Percentiles rank a stretch among this genome's conserved stretches.
phyloP scores from a whole-genome alignment of 2,329 filamentous ascomycete species.

The Daldinia sp. region DNA sequence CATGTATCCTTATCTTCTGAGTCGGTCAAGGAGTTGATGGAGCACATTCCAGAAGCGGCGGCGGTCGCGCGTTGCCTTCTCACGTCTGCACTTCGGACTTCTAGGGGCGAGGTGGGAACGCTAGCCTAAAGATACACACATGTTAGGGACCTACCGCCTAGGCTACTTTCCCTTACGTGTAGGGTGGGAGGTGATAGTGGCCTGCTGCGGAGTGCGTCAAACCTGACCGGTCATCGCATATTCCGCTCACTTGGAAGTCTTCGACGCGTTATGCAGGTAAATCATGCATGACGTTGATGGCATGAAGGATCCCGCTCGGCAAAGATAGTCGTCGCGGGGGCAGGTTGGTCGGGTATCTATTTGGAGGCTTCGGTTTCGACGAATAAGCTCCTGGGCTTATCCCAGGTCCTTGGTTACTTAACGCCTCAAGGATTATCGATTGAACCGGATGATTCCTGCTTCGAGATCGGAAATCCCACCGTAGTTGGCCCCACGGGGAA shows the following conservation, averaged over 20 bases:
- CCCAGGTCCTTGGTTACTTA: constrained; percentile 25
- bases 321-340: constrained; percentile 18
- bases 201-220: constrained; percentile 19
- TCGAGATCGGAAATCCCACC: constrained; percentile 30
- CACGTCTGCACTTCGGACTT: constrained; percentile 26
- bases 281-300: constrained; percentile 41
- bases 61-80: constrained; percentile 17
- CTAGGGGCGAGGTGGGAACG: constrained; percentile 14
- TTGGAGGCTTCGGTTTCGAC: constrained; percentile 32
- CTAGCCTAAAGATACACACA: constrained; percentile 18
- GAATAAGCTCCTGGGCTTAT: constrained; percentile 33
- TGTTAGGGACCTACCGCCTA: constrained; percentile 21
- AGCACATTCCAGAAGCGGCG: constrained; percentile 20
- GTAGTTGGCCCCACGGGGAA: constrained; percentile 29
- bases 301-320: constrained; percentile 32
- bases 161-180: constrained; percentile 31
- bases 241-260: constrained; percentile 26
- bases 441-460: constrained; percentile 23
- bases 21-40: constrained; percentile 34
- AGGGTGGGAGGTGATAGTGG: constrained; percentile 25
- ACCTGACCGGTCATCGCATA: constrained; percentile 27
- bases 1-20: constrained; percentile 35
- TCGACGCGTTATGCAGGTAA: constrained; percentile 36
- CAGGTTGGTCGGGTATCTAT: constrained; percentile 17
- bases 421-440: constrained; percentile 13